Percentiles rank a stretch among this genome's conserved stretches.
These are phyloP conservation scores for Abrus precatorius DNA, from an alignment of 306 rosid genomes.

Conservation along the genomic window DNA sequence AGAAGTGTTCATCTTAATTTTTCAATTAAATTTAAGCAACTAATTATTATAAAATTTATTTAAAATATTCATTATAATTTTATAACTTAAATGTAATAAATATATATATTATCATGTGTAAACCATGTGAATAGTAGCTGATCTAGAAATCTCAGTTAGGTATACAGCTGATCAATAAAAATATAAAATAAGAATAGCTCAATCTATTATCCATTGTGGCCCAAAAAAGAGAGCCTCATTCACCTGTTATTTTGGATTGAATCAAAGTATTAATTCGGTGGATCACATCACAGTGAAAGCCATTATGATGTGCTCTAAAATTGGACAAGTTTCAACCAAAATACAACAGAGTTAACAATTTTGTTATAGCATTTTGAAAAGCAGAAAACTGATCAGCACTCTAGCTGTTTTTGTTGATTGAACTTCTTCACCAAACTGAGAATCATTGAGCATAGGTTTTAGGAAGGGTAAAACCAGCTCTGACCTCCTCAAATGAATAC, in stretches of 20 bases:
- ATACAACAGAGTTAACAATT: not conserved
- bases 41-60: too few relatives aligned
- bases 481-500: constrained; percentile 71
- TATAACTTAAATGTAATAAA: too few relatives aligned
- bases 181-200: not conserved
- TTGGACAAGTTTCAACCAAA: constrained; percentile 35
- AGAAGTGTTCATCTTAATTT: too few relatives aligned
- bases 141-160: not conserved
- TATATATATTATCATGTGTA: too few relatives aligned
- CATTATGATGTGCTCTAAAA: not conserved
- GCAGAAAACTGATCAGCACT: constrained; percentile 41
- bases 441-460: constrained; percentile 48
- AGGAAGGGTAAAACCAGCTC: constrained; percentile 59
- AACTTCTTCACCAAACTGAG: constrained; percentile 10
- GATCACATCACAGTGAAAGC: constrained; percentile 4
- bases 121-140: not conserved
- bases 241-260: not conserved
- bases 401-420: constrained; percentile 14
- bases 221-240: constrained; percentile 20
- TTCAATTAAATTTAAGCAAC: too few relatives aligned
- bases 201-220: constrained; percentile 11
- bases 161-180: not conserved
- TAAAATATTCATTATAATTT: too few relatives aligned
- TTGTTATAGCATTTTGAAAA: constrained; percentile 26
- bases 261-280: constrained; percentile 22